These are phyloP conservation scores for Candida ponderosae DNA, from an alignment of 805 yeast species.

Conservation along the genomic window DNA sequence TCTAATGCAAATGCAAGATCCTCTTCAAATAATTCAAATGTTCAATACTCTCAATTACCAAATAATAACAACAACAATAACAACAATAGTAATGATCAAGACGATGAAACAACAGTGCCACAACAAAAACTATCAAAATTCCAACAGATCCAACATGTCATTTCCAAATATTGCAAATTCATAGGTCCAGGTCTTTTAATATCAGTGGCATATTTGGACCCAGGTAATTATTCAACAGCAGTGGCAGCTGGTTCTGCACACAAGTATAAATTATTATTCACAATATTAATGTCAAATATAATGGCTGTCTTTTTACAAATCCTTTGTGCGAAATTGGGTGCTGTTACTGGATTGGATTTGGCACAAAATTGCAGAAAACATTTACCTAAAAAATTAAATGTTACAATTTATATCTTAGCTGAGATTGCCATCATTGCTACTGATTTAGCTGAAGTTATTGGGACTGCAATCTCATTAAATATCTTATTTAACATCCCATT, in stretches of 20 bases:
- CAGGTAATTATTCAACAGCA: conserved; percentile 94
- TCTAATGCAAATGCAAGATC: no score
- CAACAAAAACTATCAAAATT: neutral
- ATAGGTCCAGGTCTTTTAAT: conserved; percentile 98
- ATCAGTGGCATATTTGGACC: conserved; percentile 93
- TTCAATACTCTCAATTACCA: neutral
- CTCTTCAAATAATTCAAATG: neutral
- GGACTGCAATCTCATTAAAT: conserved; percentile 92
- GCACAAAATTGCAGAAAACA: conserved; percentile 82
- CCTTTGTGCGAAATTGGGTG: conserved; percentile 81
- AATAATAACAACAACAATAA: neutral
- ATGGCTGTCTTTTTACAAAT: conserved; percentile 85
- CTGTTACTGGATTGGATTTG: conserved; percentile 88
- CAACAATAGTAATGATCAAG: no score
- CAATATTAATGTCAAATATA: conserved; percentile 70
- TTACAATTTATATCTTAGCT: conserved; percentile 65
- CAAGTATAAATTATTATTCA: conserved; percentile 69
- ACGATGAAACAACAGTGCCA: neutral
- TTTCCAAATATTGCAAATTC: conserved; percentile 48
- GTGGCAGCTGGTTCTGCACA: conserved; percentile 91
- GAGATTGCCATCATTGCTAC: conserved; percentile 92
- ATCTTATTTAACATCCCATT: conserved; percentile 76
- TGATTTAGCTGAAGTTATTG: conserved; percentile 94
- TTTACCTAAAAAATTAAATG: conserved; percentile 53
- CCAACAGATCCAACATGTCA: conserved; percentile 9